A percentile compares a stretch with the other conserved stretches of the same genome.
Evolutionary conservation across 179 eudicot genomes (phyloP).

Genomic region (Amaranthus tricolor): DNA sequence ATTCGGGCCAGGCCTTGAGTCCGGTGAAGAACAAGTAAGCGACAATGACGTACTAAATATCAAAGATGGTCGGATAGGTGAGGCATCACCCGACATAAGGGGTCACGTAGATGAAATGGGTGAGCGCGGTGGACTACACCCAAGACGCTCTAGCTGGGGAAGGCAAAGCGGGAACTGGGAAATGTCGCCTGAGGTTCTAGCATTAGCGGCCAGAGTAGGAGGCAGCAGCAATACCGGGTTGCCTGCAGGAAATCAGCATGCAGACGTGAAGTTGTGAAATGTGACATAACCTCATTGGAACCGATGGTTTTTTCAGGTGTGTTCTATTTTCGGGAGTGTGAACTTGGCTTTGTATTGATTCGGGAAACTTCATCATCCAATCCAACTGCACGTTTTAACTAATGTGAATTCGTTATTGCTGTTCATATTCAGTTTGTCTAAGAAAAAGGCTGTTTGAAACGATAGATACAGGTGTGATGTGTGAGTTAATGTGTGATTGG

Average conservation of each 20-base stretch:
- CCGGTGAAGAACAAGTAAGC: slow-evolving; percentile 50
- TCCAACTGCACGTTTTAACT: slow-evolving; percentile 15
- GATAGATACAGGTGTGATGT: slow-evolving; percentile 22
- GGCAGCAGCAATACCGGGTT: slow-evolving; percentile 34
- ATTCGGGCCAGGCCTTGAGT: slow-evolving; percentile 54
- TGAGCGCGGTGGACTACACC: slow-evolving; percentile 59
- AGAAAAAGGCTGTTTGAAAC: slow-evolving; percentile 12
- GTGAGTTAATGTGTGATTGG: slow-evolving; percentile 12
- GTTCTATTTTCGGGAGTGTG: slow-evolving; percentile 14
- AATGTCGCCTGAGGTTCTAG: slow-evolving; percentile 87
- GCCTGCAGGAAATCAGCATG: slow-evolving; percentile 18
- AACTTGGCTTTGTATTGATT: slow-evolving; percentile 6
- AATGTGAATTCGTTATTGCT: slow-evolving; percentile 27
- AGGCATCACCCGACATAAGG: slow-evolving; percentile 65
- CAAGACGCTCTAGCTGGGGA: slow-evolving; percentile 74
- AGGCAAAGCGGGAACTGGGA: slow-evolving; percentile 92
- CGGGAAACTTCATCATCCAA: slow-evolving; percentile 6
- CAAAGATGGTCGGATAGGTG: slow-evolving; percentile 55
- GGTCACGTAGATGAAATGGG: slow-evolving; percentile 41
- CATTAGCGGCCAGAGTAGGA: slow-evolving; percentile 70
- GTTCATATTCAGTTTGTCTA: slow-evolving; percentile 25
- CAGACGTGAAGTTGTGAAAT: slow-evolving; percentile 24
- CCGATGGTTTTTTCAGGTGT: not conserved
- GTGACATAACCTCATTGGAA: not conserved
- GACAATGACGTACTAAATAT: slow-evolving; percentile 38